phyloP scores from a whole-genome alignment of 1,139 yeast genomes.

The Hemisphaericaspora xylofermentans region DNA sequence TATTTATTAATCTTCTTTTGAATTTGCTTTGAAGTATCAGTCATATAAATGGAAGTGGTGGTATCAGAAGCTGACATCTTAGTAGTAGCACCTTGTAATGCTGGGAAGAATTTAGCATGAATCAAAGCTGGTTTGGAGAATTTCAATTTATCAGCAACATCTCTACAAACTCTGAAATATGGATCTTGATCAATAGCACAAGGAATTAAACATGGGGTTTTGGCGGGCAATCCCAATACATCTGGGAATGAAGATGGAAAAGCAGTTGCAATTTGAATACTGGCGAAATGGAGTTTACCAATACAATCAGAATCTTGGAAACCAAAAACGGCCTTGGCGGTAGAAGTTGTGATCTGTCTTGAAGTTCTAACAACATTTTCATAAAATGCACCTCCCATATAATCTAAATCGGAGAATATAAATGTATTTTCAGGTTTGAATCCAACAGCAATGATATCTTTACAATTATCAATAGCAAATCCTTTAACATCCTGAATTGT shows the following conservation, averaged over 20 bases:
- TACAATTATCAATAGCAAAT: slow-evolving; percentile 79
- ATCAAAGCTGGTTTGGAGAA: slow-evolving; percentile 88
- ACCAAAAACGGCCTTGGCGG: slow-evolving; percentile 98
- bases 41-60: slow-evolving; percentile 83
- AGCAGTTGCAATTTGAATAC: slow-evolving; percentile 93
- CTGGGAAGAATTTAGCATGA: slow-evolving; percentile 97
- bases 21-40: slow-evolving; percentile 88
- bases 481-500: slow-evolving; percentile 84
- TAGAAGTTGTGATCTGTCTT: slow-evolving; percentile 91
- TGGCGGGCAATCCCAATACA: slow-evolving; percentile 76
- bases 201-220: slow-evolving; percentile 95
- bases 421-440: slow-evolving; percentile 93
- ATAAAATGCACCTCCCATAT: slow-evolving; percentile 92
- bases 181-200: slow-evolving; percentile 99
- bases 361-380: slow-evolving; percentile 94
- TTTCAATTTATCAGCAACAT: slow-evolving; percentile 91
- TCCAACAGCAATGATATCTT: slow-evolving; percentile 93
- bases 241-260: slow-evolving; percentile 96
- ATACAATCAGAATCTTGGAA: slow-evolving; percentile 93
- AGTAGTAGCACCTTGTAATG: slow-evolving; percentile 93
- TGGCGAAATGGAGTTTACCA: slow-evolving; percentile 93
- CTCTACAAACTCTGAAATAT: slow-evolving; percentile 95
- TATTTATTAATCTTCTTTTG: slow-evolving; percentile 93
- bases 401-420: slow-evolving; percentile 86
- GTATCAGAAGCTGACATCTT: slow-evolving; percentile 95